Conservation (phyloP, 1,139 yeast species). For the Pichia cactophila region DNA sequence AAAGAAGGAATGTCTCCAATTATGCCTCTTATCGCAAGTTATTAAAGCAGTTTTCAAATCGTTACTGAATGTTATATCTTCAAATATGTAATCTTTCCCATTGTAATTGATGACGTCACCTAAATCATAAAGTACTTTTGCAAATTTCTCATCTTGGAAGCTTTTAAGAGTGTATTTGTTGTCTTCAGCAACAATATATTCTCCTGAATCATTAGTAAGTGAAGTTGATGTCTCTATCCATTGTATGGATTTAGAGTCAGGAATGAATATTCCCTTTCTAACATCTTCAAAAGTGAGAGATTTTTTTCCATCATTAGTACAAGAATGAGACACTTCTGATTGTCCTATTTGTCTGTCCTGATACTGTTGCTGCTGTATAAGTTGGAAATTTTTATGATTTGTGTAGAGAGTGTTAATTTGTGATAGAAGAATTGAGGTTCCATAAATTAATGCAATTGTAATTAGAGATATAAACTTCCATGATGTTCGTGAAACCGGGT, state of each 20-base stretch:
- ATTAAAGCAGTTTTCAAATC: constrained; percentile 51
- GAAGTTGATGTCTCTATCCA: constrained; percentile 53
- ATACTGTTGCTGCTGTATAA: background rate
- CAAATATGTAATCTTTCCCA: constrained; percentile 39
- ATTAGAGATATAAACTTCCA: constrained; percentile 8
- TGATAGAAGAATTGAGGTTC: constrained; percentile 11
- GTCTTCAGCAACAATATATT: constrained; percentile 38
- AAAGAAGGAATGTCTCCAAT: constrained; percentile 50
- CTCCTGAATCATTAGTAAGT: constrained; percentile 42
- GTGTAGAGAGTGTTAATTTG: constrained; percentile 12
- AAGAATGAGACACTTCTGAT: background rate
- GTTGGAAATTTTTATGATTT: constrained; percentile 2
- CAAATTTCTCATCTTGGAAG: constrained; percentile 41
- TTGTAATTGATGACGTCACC: constrained; percentile 39
- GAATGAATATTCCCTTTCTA: constrained; percentile 45
- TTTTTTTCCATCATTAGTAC: constrained; percentile 7
- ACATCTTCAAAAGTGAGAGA: constrained; percentile 32
- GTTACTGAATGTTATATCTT: constrained; percentile 54
- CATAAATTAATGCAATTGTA: constrained; percentile 10
- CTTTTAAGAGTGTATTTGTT: constrained; percentile 39
- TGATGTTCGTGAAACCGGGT: background rate
- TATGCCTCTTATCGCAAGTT: constrained; percentile 41
- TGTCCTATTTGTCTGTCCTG: background rate
- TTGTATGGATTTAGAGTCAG: constrained; percentile 47
- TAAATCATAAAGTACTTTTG: constrained; percentile 37